Percentiles rank a stretch among this genome's conserved stretches.
phyloP scores from a whole-genome alignment of 495 filamentous ascomycete species.

The Penicillium diatomitis region DNA sequence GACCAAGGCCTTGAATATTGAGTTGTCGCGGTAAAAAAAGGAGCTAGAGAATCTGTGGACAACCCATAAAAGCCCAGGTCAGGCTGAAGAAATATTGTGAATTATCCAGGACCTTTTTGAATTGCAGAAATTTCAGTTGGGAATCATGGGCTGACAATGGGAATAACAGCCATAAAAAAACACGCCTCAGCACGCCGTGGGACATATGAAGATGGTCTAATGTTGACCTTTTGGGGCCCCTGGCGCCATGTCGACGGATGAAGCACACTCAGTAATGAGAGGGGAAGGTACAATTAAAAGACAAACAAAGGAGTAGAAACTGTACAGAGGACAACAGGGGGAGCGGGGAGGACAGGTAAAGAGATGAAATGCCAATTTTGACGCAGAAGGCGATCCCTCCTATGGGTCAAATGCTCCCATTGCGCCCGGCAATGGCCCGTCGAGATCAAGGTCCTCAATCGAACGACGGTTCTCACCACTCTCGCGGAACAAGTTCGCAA shows the following conservation, averaged over 20 bases:
- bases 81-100: no score
- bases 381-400: slow-evolving; percentile 4
- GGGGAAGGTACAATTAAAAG: no score
- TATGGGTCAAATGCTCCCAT: slow-evolving; percentile 21
- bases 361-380: neutral
- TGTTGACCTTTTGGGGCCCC: neutral
- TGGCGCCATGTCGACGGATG: no score
- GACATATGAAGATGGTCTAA: slow-evolving; percentile 2
- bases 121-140: slow-evolving; percentile 7
- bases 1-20: no score
- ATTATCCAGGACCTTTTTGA: no score
- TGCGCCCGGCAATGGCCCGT: slow-evolving; percentile 44
- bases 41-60: no score
- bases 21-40: no score
- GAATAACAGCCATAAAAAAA: slow-evolving; percentile 9
- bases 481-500: slow-evolving; percentile 72
- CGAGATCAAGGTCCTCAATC: slow-evolving; percentile 77
- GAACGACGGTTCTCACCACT: slow-evolving; percentile 58
- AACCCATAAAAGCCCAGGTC: no score
- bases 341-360: neutral
- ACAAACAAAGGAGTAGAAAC: neutral
- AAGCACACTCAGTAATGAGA: no score
- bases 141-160: slow-evolving; percentile 17
- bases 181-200: slow-evolving; percentile 14
- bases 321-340: neutral